Base-by-base conservation (phyloP, 1,139 yeast species). In the Lodderomyces orthopsilosis region DNA sequence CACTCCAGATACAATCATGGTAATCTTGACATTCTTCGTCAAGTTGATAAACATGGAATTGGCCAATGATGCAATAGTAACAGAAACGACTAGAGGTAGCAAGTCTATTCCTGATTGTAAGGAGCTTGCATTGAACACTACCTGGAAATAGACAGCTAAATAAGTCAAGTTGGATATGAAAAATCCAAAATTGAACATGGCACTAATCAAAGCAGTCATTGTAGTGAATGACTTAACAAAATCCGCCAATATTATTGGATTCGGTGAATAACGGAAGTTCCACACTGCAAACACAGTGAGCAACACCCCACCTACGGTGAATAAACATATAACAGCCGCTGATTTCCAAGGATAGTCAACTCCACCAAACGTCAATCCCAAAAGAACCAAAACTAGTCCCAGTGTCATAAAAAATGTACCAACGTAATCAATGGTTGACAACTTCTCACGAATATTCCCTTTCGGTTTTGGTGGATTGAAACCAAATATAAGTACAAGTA, bases 51-150 rank as follows among this genome's bases (percentile, higher is more conserved):
- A 50, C 1, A 74, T 50, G 23, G 86, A 87, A 33, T 70, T 66
- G 12, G 58, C 35, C 1, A 76, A 60, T 1, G 83, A 72, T 1
- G 77, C 50, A 4, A 81, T 35, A 4, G 83, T 71, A 4, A 80
- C 74, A 1, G 83, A 62, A 26, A 83, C 57, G 37, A 82, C 70
- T 50, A 73, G 51, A 1, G 88, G 84, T 24, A 83, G 59, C 49
- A 81, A 57, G 49, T 76, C 76, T 35, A 82, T 63, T 30, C 89
- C 87, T 1, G 88, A 77, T 46, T 70, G 66, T 66, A 78, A 73
- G 1, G 88, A 77, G 17, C 67, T 53, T 19, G 70, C 72, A 42
- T 68, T 63, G 46, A 65, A 65, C 23, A 75, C 70, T 14, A 79
- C 75, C 58, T 82, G 86, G 59, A 80, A 80, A 54, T 75, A 81